These are phyloP conservation scores for Podospora sp. DNA, from an alignment of 495 filamentous ascomycete species.

Conservation along the genomic window DNA sequence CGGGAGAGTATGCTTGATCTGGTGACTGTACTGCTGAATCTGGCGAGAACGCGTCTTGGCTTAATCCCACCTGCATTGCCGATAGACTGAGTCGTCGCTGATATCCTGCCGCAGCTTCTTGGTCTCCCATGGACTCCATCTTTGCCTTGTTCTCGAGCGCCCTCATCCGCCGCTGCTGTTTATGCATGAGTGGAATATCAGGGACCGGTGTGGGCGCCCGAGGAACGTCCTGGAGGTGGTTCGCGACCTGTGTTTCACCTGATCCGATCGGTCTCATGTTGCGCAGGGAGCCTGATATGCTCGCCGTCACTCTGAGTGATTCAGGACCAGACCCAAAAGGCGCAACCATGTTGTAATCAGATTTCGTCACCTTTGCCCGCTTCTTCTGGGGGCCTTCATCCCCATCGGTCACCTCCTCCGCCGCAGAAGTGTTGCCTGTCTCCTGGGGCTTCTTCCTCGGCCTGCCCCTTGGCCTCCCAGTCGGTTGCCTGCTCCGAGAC, in stretches of 20 bases:
- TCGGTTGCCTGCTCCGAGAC: slow-evolving; percentile 40
- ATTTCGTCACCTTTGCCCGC: slow-evolving; percentile 71
- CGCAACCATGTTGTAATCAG: slow-evolving; percentile 66
- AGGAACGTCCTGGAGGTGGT: slow-evolving; percentile 72
- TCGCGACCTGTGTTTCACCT: slow-evolving; percentile 47
- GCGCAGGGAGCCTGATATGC: slow-evolving; percentile 84
- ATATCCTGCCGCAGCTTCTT: slow-evolving; percentile 19
- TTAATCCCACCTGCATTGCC: slow-evolving; percentile 26
- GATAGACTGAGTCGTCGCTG: slow-evolving; percentile 22
- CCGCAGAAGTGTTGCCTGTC: slow-evolving; percentile 61
- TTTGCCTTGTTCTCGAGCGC: slow-evolving; percentile 23
- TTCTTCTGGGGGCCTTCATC: slow-evolving; percentile 66
- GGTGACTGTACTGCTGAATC: slow-evolving; percentile 58
- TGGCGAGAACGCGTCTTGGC: slow-evolving; percentile 47
- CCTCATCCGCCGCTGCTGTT: slow-evolving; percentile 32
- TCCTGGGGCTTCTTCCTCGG: slow-evolving; percentile 51
- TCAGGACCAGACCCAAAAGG: slow-evolving; percentile 71
- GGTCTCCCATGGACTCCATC: slow-evolving; percentile 26
- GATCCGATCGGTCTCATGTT: slow-evolving; percentile 74
- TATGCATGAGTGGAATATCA: slow-evolving; percentile 31
- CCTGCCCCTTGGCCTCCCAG: slow-evolving; percentile 49
- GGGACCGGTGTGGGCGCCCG: slow-evolving; percentile 83
- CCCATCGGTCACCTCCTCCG: slow-evolving; percentile 71
- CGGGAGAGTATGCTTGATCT: slow-evolving; percentile 56
- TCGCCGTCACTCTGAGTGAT: slow-evolving; percentile 84